Evolutionary conservation across 805 yeast species (phyloP), one percentile per base, ranked within the genome.

Genomic region (Metschnikowia anglica): DNA sequence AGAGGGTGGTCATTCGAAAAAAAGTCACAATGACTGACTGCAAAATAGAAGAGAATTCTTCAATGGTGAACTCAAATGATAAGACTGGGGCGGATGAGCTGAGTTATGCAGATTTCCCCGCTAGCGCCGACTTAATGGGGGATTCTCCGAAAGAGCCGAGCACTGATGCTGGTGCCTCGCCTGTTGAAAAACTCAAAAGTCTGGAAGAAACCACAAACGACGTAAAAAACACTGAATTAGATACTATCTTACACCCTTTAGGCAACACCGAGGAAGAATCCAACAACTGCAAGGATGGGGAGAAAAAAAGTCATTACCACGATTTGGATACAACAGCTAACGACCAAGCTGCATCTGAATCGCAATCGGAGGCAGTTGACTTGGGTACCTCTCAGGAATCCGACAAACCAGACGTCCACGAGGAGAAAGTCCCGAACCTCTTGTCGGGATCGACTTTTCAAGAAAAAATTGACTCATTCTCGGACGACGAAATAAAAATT

Each of bases 401-500:
- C 23, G 18, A 18, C 20, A 18, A 12, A 16, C 20, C 23, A 5
- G 15, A 31, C 13, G 19, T 2, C n/a, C n/a, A 18, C 5, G 10
- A 13, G 13, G 17, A 7, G 7, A 6, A 29, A 29, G 19, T 29
- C n/a, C n/a, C n/a, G n/a, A n/a, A n/a, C n/a, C n/a, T 29, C 18
- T 20, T 21, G 6, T 9, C 34, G 9, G 34, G 16, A 5, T 8
- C 23, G 12, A 15, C 17, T 7, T 13, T 17, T 9, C 31, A 29
- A n/a, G 55, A 51, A 16, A 24, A 33, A 13, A 25, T 44, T 19
- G 38, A 39, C 9, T 15, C 43, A 3, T 48, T 41, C 23, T 52
- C 55, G 6, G 55, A 51, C 31, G 56, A 53, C 28, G 56, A 28
- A 28, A 28, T 28, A n/a, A 11, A 52, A 16, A 17, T n/a, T 16